A percentile compares a stretch with the other conserved stretches of the same genome.
Evolutionary conservation across 352 stramenopile species (phyloP).

Genomic region (Globisporangium sylvaticum): DNA sequence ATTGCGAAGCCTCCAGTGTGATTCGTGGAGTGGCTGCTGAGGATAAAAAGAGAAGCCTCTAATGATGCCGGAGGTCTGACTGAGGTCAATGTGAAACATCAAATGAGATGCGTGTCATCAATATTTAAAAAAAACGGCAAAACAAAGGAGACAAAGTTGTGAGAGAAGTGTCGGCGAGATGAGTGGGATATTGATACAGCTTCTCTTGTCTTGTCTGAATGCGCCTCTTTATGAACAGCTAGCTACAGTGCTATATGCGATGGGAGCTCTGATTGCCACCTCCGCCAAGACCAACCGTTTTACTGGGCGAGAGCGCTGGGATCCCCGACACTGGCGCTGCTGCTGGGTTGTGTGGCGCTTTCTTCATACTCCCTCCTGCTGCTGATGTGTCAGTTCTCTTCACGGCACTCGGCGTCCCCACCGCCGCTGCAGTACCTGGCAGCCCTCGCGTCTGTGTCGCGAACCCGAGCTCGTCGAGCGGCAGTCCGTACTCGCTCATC

Average conservation of each 20-base stretch:
- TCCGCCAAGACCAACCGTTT: neutral
- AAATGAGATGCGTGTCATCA: too few relatives aligned
- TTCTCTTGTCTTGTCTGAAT: neutral
- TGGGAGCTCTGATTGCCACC: slow-evolving; percentile 7
- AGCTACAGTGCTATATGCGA: neutral
- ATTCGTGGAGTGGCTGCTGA: too few relatives aligned
- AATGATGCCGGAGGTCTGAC: too few relatives aligned
- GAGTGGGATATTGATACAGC: too few relatives aligned
- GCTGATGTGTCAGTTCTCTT: neutral
- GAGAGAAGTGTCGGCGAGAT: too few relatives aligned
- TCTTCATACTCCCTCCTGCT: slow-evolving; percentile 11
- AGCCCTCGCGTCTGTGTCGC: slow-evolving; percentile 26
- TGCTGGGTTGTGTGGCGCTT: neutral
- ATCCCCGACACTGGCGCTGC: neutral
- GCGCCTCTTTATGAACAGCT: neutral
- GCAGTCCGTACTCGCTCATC: slow-evolving; percentile 89
- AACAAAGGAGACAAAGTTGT: too few relatives aligned
- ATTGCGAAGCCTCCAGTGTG: too few relatives aligned
- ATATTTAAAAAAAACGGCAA: too few relatives aligned
- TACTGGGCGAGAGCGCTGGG: slow-evolving; percentile 4
- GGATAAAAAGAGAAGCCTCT: too few relatives aligned
- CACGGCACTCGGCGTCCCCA: neutral
- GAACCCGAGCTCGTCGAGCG: slow-evolving; percentile 87
- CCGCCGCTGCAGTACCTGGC: slow-evolving; percentile 5
- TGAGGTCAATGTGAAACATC: too few relatives aligned